Conservation (phyloP, 2,329 filamentous ascomycete genomes). For the Xylaria sp. region DNA sequence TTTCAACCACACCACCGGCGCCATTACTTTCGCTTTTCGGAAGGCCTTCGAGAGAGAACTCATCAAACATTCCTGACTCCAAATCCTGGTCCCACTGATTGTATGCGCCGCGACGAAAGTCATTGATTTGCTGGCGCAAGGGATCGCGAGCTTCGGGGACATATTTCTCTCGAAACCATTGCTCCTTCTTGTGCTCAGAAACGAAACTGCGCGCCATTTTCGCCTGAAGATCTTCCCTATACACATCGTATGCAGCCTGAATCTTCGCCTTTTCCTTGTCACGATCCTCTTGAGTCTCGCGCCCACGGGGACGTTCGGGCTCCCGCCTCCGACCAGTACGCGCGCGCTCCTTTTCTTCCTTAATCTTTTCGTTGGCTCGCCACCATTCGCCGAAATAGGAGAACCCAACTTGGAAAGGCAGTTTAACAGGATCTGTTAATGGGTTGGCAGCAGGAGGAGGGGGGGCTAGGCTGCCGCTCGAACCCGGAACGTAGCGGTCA, state of each 20-base stretch:
- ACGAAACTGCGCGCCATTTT: slow-evolving; percentile 93
- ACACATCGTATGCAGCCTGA: slow-evolving; percentile 74
- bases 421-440: slow-evolving; percentile 75
- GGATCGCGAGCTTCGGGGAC: slow-evolving; percentile 82
- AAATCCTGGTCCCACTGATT: slow-evolving; percentile 91
- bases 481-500: slow-evolving; percentile 85
- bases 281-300: slow-evolving; percentile 77
- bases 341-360: slow-evolving; percentile 80
- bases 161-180: slow-evolving; percentile 98
- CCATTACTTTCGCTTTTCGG: slow-evolving; percentile 94
- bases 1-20: slow-evolving; percentile 84
- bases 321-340: slow-evolving; percentile 76
- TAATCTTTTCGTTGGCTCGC: slow-evolving; percentile 83
- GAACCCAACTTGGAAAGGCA: slow-evolving; percentile 85
- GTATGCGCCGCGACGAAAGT: slow-evolving; percentile 82
- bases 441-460: slow-evolving; percentile 70
- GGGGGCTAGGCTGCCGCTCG: slow-evolving; percentile 61
- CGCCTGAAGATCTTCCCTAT: slow-evolving; percentile 75
- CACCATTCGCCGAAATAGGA: slow-evolving; percentile 90
- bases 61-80: slow-evolving; percentile 86
- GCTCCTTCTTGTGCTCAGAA: slow-evolving; percentile 89
- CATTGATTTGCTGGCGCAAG: slow-evolving; percentile 79
- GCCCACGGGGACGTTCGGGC: slow-evolving; percentile 70
- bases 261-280: slow-evolving; percentile 84
- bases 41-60: slow-evolving; percentile 92